Evolutionary conservation across 2,329 filamentous ascomycete species (phyloP).

Genomic region (Cladosporium sp.): DNA sequence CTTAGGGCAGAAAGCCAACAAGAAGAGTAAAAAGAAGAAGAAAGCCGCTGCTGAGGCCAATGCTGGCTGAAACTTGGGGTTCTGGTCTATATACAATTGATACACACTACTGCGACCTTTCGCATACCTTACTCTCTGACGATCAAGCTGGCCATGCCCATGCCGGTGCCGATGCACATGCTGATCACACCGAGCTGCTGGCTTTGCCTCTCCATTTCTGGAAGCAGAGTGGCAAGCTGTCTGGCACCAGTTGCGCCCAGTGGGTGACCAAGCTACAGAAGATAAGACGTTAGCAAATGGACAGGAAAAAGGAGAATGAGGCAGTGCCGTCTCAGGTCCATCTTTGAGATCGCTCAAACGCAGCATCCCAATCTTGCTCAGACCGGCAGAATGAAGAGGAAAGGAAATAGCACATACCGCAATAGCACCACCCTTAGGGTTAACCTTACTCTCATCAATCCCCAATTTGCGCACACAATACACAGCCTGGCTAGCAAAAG

Average conservation of each 20-base stretch:
- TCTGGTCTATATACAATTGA: not conserved
- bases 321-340: too few species aligned
- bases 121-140: conserved; percentile 37
- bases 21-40: conserved; percentile 42
- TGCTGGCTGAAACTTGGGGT: conserved; percentile 27
- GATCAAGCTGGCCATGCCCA: conserved; percentile 51
- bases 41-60: conserved; percentile 14
- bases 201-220: conserved; percentile 61
- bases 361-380: too few species aligned
- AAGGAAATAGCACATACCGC: conserved; percentile 49
- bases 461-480: conserved; percentile 69
- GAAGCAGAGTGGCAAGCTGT: conserved; percentile 70
- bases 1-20: conserved; percentile 44
- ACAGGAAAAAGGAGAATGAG: not conserved
- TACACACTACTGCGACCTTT: not conserved
- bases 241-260: conserved; percentile 82
- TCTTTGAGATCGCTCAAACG: too few species aligned
- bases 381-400: not conserved
- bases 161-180: conserved; percentile 65
- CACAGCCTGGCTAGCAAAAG: conserved; percentile 59
- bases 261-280: conserved; percentile 60
- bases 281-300: not conserved
- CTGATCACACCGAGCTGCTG: conserved; percentile 78
- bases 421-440: conserved; percentile 89
- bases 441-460: conserved; percentile 67